Evolutionary conservation across 2,329 filamentous ascomycete genomes (phyloP).

Genomic region (Monosporascus sp.): DNA sequence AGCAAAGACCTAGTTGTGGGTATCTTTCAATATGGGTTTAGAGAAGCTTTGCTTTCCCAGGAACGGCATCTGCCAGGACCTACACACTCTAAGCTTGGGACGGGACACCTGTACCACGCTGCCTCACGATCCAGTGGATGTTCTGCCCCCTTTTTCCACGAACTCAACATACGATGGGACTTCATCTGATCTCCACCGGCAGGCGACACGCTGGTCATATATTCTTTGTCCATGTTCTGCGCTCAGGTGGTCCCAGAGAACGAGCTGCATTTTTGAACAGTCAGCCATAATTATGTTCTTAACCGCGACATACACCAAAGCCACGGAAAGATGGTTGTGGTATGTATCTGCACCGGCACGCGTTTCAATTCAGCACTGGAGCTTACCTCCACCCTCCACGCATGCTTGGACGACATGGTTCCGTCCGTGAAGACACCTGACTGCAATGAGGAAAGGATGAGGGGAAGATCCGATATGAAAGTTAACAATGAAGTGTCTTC

Average conservation of each 20-base stretch:
- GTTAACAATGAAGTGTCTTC: too few species aligned
- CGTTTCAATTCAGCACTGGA: background rate
- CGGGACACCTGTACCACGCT: slow-evolving; percentile 2
- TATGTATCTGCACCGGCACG: background rate
- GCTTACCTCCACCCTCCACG: slow-evolving; percentile 31
- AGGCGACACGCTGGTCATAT: slow-evolving; percentile 37
- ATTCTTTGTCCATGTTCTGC: slow-evolving; percentile 34
- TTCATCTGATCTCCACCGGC: slow-evolving; percentile 36
- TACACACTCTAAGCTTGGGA: slow-evolving; percentile 8
- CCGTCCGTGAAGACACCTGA: background rate
- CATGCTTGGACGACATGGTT: slow-evolving; percentile 19
- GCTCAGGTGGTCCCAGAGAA: slow-evolving; percentile 39
- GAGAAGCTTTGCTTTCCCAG: slow-evolving; percentile 24
- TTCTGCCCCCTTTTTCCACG: slow-evolving; percentile 28
- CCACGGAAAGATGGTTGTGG: background rate
- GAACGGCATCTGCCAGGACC: slow-evolving; percentile 24
- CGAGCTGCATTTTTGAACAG: slow-evolving; percentile 18
- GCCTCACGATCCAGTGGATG: slow-evolving; percentile 32
- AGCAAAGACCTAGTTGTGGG: slow-evolving; percentile 20
- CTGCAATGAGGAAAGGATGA: background rate
- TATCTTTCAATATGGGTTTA: slow-evolving; percentile 24
- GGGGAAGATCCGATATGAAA: too few species aligned
- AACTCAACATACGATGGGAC: slow-evolving; percentile 30
- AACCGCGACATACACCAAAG: background rate
- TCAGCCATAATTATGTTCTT: slow-evolving; percentile 6